Percentiles rank a stretch among this genome's conserved stretches.
Evolutionary conservation across 306 rosid genomes (phyloP).

Genomic region (Crataegus laevigata): DNA sequence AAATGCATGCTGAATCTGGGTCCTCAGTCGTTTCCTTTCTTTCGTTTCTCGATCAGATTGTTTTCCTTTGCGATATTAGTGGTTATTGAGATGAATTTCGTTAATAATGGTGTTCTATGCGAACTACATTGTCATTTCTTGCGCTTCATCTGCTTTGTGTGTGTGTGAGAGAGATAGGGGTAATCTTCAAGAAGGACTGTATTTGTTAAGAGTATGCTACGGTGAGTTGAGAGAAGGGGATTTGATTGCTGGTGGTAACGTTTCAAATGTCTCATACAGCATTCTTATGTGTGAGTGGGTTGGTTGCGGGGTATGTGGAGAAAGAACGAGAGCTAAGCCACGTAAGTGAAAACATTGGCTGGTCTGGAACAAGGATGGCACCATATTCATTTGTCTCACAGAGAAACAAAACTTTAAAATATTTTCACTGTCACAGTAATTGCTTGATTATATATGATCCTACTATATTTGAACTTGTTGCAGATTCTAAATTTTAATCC

Average conservation of each 20-base stretch:
- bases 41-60: not conserved
- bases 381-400: no score
- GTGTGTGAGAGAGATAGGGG: not conserved
- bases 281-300: not conserved
- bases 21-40: not conserved
- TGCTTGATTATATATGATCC: not conserved
- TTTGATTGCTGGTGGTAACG: not conserved
- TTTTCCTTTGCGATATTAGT: not conserved
- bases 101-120: not conserved
- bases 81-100: not conserved
- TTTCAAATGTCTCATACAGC: not conserved
- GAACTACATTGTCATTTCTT: not conserved
- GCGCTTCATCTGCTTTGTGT: not conserved
- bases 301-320: not conserved
- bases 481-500: not conserved
- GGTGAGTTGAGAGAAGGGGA: not conserved
- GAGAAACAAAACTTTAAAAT: no score
- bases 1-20: not conserved
- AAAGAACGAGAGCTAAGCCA: not conserved
- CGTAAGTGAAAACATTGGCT: not conserved
- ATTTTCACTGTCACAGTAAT: not conserved
- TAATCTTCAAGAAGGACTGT: not conserved
- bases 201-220: not conserved
- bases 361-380: not conserved
- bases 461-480: not conserved